Percentiles rank a stretch among this genome's conserved stretches.
phyloP scores from a whole-genome alignment of 371 early-diverging fungal genomes.

The Circinella minor region DNA sequence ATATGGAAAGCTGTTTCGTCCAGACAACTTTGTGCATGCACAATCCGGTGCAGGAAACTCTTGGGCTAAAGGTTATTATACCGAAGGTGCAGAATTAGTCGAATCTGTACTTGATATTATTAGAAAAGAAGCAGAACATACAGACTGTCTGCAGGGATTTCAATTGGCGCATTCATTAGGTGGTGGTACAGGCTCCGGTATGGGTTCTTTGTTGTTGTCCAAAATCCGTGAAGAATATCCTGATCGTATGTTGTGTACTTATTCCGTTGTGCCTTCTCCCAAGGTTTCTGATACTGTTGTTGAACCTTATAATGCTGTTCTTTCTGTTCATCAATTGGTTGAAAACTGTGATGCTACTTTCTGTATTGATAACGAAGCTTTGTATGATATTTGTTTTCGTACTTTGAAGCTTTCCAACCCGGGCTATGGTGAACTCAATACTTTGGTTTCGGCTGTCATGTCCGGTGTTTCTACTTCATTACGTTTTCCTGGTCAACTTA shows the following conservation, averaged over 20 bases:
- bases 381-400: constrained; percentile 88
- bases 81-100: constrained; percentile 90
- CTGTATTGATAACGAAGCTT: constrained; percentile 99
- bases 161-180: constrained; percentile 90
- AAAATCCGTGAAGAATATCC: constrained; percentile 95
- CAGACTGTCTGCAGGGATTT: constrained; percentile 91
- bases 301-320: constrained; percentile 92
- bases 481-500: constrained; percentile 99
- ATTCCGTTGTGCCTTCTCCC: constrained; percentile 97
- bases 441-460: constrained; percentile 87
- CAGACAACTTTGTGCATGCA: constrained; percentile 89
- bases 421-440: constrained; percentile 82
- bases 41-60: constrained; percentile 93
- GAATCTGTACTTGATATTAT: constrained; percentile 85
- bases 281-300: constrained; percentile 93
- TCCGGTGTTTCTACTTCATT: constrained; percentile 97
- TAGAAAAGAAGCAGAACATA: constrained; percentile 86
- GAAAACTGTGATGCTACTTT: constrained; percentile 96
- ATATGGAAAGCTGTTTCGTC: constrained; percentile 81
- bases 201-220: constrained; percentile 85
- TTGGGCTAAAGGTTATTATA: constrained; percentile 94
- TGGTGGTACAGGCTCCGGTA: constrained; percentile 91
- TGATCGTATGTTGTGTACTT: constrained; percentile 93
- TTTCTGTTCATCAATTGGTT: constrained; percentile 87
- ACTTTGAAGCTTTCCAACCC: constrained; percentile 85